phyloP scores from a whole-genome alignment of 495 filamentous ascomycete genomes.

The Penicillium dipodomyicola region DNA sequence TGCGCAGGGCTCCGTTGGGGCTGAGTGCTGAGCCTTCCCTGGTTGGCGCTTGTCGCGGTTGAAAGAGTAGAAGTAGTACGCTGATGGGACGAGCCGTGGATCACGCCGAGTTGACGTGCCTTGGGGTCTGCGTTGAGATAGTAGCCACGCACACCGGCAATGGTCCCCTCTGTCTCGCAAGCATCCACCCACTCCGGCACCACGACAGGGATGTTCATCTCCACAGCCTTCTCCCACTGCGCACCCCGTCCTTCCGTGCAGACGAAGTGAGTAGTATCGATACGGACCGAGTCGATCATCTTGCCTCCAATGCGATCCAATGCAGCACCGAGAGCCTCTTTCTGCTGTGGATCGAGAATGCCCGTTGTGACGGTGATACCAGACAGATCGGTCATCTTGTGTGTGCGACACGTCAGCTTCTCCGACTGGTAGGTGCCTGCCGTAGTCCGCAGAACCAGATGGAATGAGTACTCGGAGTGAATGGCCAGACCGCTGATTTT shows the following conservation, averaged over 20 bases:
- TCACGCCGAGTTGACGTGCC: slow-evolving; percentile 55
- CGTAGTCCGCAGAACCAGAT: slow-evolving; percentile 82
- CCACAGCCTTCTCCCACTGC: slow-evolving; percentile 90
- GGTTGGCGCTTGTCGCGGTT: slow-evolving; percentile 22
- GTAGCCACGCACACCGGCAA: slow-evolving; percentile 91
- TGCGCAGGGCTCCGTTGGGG: slow-evolving; percentile 19
- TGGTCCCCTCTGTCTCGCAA: slow-evolving; percentile 88
- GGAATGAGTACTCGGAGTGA: slow-evolving; percentile 93
- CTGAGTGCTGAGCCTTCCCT: slow-evolving; percentile 28
- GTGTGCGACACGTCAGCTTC: slow-evolving; percentile 81
- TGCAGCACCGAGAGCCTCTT: slow-evolving; percentile 69
- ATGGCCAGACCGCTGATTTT: slow-evolving; percentile 97
- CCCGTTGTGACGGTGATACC: slow-evolving; percentile 95
- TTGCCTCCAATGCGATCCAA: slow-evolving; percentile 90
- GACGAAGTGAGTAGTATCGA: slow-evolving; percentile 98
- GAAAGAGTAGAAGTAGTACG: slow-evolving; percentile 40
- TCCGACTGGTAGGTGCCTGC: slow-evolving; percentile 86
- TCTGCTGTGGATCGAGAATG: slow-evolving; percentile 69
- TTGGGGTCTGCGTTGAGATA: slow-evolving; percentile 87
- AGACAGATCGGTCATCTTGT: slow-evolving; percentile 98
- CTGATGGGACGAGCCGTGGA: slow-evolving; percentile 42
- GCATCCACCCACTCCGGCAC: slow-evolving; percentile 94
- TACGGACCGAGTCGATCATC: slow-evolving; percentile 83
- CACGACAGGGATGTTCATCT: slow-evolving; percentile 99
- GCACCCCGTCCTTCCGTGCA: slow-evolving; percentile 91